A percentile compares a stretch with the other conserved stretches of the same genome.
Conservation (phyloP, 352 stramenopile genomes). For the Phytophthora sp. region DNA sequence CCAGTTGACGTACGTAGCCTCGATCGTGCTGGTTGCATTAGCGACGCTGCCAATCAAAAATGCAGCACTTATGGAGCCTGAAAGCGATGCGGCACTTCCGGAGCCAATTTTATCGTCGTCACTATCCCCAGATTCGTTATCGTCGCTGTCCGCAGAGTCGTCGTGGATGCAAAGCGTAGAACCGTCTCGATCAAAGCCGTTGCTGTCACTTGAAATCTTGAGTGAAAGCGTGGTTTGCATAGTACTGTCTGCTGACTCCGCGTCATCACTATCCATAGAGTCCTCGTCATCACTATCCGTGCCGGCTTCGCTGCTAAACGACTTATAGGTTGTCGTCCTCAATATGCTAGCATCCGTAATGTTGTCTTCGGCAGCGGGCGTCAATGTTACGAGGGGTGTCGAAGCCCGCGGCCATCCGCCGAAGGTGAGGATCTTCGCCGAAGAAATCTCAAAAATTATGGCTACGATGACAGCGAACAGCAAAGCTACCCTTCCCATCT, state of each 20-base stretch:
- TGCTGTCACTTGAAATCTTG: too few species aligned
- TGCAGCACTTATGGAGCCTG: background rate
- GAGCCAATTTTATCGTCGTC: too few species aligned
- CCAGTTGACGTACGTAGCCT: constrained; percentile 23
- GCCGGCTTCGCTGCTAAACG: background rate
- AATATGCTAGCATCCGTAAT: constrained; percentile 3
- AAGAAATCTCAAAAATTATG: constrained; percentile 7
- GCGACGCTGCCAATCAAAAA: background rate
- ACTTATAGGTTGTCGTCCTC: constrained; percentile 1
- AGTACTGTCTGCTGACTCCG: constrained; percentile 1
- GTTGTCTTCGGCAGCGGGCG: background rate
- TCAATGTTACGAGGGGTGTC: constrained; percentile 8
- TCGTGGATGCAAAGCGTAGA: too few species aligned
- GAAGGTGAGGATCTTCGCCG: constrained; percentile 14
- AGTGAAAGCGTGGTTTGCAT: background rate
- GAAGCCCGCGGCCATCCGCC: background rate
- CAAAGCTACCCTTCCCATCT: constrained; percentile 11
- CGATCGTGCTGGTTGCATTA: constrained; percentile 14
- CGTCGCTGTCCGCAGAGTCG: background rate
- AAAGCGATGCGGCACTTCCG: background rate
- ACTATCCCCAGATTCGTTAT: background rate
- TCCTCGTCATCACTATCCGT: too few species aligned
- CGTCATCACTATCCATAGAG: constrained; percentile 15
- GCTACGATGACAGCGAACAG: constrained; percentile 10
- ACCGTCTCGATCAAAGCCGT: too few species aligned